These are phyloP conservation scores for Fusarium pininemorale DNA, from an alignment of 2,329 filamentous ascomycete species.

Conservation along the genomic window DNA sequence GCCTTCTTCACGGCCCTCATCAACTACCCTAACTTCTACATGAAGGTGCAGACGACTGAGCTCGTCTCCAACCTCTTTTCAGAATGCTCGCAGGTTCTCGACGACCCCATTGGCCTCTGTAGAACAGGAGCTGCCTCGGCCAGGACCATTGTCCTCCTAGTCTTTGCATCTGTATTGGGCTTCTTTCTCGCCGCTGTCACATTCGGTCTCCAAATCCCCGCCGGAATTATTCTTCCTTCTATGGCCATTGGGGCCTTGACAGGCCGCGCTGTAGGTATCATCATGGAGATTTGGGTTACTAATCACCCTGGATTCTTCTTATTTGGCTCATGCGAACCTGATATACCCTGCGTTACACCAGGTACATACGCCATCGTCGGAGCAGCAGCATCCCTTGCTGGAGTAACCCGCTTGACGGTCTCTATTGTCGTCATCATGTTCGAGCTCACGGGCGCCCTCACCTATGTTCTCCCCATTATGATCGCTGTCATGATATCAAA, in stretches of 20 bases:
- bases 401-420: slow-evolving; percentile 94
- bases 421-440: slow-evolving; percentile 99
- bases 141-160: slow-evolving; percentile 81
- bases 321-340: slow-evolving; percentile 84
- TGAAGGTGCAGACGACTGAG: slow-evolving; percentile 91
- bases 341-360: slow-evolving; percentile 87
- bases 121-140: slow-evolving; percentile 85
- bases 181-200: slow-evolving; percentile 88
- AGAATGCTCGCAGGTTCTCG: slow-evolving; percentile 82
- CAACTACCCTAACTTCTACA: slow-evolving; percentile 96
- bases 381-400: slow-evolving; percentile 91
- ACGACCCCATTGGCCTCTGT: slow-evolving; percentile 91
- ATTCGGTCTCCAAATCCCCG: slow-evolving; percentile 93
- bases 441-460: slow-evolving; percentile 93
- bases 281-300: slow-evolving; percentile 87
- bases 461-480: slow-evolving; percentile 98
- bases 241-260: slow-evolving; percentile 95
- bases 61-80: slow-evolving; percentile 92
- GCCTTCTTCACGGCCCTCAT: slow-evolving; percentile 85
- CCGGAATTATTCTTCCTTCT: slow-evolving; percentile 93
- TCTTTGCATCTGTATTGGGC: slow-evolving; percentile 84
- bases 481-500: slow-evolving; percentile 98
- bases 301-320: slow-evolving; percentile 79
- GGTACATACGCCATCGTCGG: slow-evolving; percentile 97
- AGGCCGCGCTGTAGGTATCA: slow-evolving; percentile 87